phyloP scores from a whole-genome alignment of 1,284 basidiomycete species.

The Ceratobasidium sp. region DNA sequence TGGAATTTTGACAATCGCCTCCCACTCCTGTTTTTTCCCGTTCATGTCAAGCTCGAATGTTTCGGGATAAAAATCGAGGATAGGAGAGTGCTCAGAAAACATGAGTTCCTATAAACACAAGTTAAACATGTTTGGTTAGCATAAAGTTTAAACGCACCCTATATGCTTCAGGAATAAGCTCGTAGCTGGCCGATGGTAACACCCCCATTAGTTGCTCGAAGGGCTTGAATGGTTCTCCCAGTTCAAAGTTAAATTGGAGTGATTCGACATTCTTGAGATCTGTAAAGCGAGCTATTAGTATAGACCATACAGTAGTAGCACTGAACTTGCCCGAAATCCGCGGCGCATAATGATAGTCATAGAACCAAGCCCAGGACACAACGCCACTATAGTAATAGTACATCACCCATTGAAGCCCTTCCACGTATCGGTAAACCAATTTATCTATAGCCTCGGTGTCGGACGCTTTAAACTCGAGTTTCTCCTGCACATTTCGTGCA shows the following conservation, averaged over 20 bases:
- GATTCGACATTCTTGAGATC: constrained; percentile 80
- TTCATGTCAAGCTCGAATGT: constrained; percentile 95
- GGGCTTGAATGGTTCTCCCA: constrained; percentile 91
- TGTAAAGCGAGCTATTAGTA: too few species aligned
- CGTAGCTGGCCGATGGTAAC: constrained; percentile 86
- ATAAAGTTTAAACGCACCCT: constrained; percentile 65
- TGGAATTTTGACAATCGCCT: constrained; percentile 98
- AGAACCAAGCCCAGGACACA: constrained; percentile 99
- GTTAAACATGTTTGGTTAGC: not conserved
- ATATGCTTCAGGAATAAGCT: constrained; percentile 87
- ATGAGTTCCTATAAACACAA: constrained; percentile 76
- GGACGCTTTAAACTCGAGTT: constrained; percentile 81
- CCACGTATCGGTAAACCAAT: constrained; percentile 83
- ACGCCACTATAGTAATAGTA: constrained; percentile 98
- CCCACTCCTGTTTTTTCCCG: constrained; percentile 99
- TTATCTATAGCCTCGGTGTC: constrained; percentile 68
- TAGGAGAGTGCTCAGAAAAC: constrained; percentile 84
- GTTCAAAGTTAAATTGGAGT: constrained; percentile 84
- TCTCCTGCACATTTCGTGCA: constrained; percentile 61
- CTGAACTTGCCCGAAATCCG: constrained; percentile 79
- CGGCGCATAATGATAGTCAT: constrained; percentile 96
- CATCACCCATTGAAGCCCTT: constrained; percentile 98
- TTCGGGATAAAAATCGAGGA: constrained; percentile 92
- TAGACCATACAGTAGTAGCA: too few species aligned
- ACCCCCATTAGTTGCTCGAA: constrained; percentile 99